Conservation (phyloP, 345 rosid species). For the Heritiera fomes region DNA sequence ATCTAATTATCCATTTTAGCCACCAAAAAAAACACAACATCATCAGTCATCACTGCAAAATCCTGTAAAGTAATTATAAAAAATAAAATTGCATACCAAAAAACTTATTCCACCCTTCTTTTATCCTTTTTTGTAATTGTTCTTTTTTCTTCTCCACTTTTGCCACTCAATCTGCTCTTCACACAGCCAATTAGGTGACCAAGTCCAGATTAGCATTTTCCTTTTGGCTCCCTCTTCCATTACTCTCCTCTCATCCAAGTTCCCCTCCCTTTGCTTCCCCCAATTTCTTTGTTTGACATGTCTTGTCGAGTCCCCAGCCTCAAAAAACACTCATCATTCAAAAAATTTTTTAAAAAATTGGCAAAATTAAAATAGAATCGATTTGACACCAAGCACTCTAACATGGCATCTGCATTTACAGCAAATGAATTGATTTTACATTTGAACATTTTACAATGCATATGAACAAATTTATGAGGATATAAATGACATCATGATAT, state of each 20-base stretch:
- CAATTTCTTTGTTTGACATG: not conserved
- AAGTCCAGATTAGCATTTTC: not conserved
- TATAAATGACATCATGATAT: slow-evolving; percentile 9
- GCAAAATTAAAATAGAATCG: not conserved
- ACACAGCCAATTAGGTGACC: not conserved
- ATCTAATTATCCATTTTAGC: not conserved
- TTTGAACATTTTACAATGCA: not conserved
- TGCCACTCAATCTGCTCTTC: not conserved
- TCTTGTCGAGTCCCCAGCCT: not conserved
- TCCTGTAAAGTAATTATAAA: too few relatives aligned
- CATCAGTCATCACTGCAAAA: too few relatives aligned
- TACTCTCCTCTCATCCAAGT: not conserved
- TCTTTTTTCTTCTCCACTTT: not conserved
- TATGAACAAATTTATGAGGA: not conserved
- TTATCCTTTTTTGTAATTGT: too few relatives aligned
- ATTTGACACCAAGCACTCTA: not conserved
- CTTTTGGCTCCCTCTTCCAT: too few relatives aligned
- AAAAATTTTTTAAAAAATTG: too few relatives aligned
- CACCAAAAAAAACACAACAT: not conserved
- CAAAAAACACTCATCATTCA: not conserved
- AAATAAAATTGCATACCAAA: too few relatives aligned
- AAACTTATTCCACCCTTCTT: not conserved
- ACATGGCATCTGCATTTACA: not conserved
- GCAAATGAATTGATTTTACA: not conserved
- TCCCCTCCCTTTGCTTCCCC: not conserved